Conservation (phyloP, 805 yeast genomes). For the Saccharomycopsis microspora region DNA sequence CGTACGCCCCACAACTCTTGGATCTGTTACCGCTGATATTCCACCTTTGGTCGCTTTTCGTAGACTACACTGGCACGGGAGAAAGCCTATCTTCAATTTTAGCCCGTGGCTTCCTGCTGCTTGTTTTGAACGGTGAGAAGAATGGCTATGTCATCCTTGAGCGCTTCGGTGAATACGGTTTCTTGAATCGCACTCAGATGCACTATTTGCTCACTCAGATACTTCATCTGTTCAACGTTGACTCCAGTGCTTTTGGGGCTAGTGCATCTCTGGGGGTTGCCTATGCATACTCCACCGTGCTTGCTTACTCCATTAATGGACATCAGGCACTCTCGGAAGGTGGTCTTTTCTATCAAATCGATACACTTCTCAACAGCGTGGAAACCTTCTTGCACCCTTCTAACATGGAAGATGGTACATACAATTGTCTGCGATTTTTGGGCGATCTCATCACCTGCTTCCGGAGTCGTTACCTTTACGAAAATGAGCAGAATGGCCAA, state of each 20-base stretch:
- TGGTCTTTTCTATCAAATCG: slow-evolving; percentile 41
- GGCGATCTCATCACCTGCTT: slow-evolving; percentile 46
- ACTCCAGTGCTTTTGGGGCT: slow-evolving; percentile 35
- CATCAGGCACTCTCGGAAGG: slow-evolving; percentile 25
- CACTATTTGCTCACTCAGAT: slow-evolving; percentile 47
- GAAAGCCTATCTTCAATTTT: slow-evolving; percentile 20
- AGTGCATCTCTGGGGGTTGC: slow-evolving; percentile 25
- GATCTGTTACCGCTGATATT: slow-evolving; percentile 58
- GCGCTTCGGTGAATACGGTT: slow-evolving; percentile 42
- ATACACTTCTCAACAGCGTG: slow-evolving; percentile 51
- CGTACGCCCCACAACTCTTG: slow-evolving; percentile 29
- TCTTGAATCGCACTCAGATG: slow-evolving; percentile 54
- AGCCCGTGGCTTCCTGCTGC: slow-evolving; percentile 30
- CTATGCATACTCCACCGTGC: slow-evolving; percentile 34
- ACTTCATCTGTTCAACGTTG: slow-evolving; percentile 32
- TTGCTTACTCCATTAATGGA: slow-evolving; percentile 56
- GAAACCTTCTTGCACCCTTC: slow-evolving; percentile 88
- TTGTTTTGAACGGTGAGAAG: slow-evolving; percentile 18
- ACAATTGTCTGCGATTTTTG: slow-evolving; percentile 54
- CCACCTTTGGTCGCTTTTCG: slow-evolving; percentile 46
- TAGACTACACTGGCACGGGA: slow-evolving; percentile 31
- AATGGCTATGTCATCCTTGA: slow-evolving; percentile 22
- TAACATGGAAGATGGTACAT: slow-evolving; percentile 82
- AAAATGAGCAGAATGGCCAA: slow-evolving; percentile 23
- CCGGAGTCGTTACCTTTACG: slow-evolving; percentile 45